phyloP scores from a whole-genome alignment of 2,329 filamentous ascomycete genomes.

The Fusarium verrucosum region DNA sequence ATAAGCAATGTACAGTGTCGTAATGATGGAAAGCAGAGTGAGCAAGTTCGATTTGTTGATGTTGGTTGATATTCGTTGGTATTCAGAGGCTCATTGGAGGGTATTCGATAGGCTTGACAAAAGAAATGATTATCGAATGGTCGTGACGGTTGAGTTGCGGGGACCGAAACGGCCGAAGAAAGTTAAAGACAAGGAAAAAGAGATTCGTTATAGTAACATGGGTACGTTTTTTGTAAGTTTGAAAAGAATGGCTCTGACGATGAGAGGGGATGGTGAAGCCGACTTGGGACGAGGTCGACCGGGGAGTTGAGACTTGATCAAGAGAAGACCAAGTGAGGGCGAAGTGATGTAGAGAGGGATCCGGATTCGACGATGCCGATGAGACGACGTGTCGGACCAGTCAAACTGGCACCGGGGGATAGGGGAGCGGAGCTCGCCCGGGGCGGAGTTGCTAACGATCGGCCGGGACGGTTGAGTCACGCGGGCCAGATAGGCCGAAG shows the following conservation, averaged over 20 bases:
- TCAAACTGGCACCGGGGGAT: constrained; percentile 42
- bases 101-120: constrained; percentile 49
- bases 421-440: constrained; percentile 48
- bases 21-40: constrained; percentile 39
- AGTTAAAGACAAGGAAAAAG: constrained; percentile 47
- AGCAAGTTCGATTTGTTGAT: constrained; percentile 38
- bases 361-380: constrained; percentile 45
- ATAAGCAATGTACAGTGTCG: constrained; percentile 50
- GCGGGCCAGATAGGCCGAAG: constrained; percentile 29
- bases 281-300: constrained; percentile 46
- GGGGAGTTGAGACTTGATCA: constrained; percentile 11
- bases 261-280: constrained; percentile 31
- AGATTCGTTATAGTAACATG: constrained; percentile 58
- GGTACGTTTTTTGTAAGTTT: constrained; percentile 46
- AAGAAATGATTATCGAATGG: constrained; percentile 50
- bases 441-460: constrained; percentile 37
- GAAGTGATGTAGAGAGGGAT: constrained; percentile 8
- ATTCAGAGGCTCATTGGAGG: constrained; percentile 56
- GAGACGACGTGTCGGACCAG: constrained; percentile 45
- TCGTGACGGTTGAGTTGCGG: constrained; percentile 45
- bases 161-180: constrained; percentile 46
- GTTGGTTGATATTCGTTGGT: constrained; percentile 46
- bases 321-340: constrained; percentile 19
- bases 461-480: constrained; percentile 41
- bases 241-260: constrained; percentile 46